phyloP scores from a whole-genome alignment of 2,329 filamentous ascomycete species.

The Pezicula neosporulosa region DNA sequence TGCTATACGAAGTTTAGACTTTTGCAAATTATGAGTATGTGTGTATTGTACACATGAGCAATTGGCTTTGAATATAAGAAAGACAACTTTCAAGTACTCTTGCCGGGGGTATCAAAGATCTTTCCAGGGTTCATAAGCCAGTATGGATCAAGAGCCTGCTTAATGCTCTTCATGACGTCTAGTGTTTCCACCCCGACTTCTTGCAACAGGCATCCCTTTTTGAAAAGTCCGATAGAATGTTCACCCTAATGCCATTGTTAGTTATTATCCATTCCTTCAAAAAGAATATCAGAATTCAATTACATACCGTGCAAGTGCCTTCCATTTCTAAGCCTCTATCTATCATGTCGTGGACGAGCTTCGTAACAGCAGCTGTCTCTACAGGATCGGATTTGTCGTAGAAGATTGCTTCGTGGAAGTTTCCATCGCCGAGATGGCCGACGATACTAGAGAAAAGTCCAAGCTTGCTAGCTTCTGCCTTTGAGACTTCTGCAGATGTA shows the following conservation, averaged over 20 bases:
- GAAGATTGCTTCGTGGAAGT: conserved; percentile 90
- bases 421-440: conserved; percentile 88
- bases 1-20: too few relatives aligned
- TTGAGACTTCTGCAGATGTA: conserved; percentile 56
- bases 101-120: conserved; percentile 8
- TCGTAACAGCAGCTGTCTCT: conserved; percentile 71
- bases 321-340: conserved; percentile 86
- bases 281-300: not conserved
- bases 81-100: too few relatives aligned
- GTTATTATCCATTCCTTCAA: conserved; percentile 15
- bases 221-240: conserved; percentile 80
- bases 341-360: conserved; percentile 83
- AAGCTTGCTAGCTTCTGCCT: conserved; percentile 79
- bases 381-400: conserved; percentile 69
- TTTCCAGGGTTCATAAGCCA: conserved; percentile 77
- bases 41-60: too few relatives aligned
- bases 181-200: conserved; percentile 79
- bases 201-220: conserved; percentile 72
- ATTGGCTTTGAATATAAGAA: too few relatives aligned
- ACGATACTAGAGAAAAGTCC: conserved; percentile 82
- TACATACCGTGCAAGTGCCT: conserved; percentile 68
- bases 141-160: conserved; percentile 72
- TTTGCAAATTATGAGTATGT: too few relatives aligned
- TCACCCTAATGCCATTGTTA: conserved; percentile 50
- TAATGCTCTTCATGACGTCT: conserved; percentile 78